These are phyloP conservation scores for Yamagishiella unicocca DNA, from an alignment of 139 green algal species.

Conservation along the genomic window DNA sequence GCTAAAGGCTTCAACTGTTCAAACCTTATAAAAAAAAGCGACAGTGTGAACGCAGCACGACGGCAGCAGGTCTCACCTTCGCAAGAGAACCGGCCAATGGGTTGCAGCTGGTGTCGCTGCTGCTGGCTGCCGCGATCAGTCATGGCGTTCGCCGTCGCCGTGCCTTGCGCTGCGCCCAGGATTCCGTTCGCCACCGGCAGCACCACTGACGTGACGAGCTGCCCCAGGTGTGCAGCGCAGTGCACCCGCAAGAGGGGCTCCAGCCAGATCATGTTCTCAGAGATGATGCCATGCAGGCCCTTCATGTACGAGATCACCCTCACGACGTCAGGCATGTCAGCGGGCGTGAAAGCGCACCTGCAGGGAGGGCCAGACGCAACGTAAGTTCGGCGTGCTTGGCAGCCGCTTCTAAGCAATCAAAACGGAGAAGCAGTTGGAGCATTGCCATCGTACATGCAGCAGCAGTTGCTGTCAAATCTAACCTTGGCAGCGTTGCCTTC, in stretches of 20 bases:
- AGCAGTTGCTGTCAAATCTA: no score
- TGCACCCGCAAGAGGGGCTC: conserved; percentile 21
- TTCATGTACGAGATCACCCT: conserved; percentile 35
- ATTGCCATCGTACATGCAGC: no score
- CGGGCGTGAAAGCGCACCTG: neutral
- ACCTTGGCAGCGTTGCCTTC: neutral
- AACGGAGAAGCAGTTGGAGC: no score
- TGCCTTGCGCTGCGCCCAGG: neutral
- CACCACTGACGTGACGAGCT: neutral
- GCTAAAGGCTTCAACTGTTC: no score
- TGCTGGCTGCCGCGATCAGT: neutral
- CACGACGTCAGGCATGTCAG: neutral
- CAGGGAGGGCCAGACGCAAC: no score
- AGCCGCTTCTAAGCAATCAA: no score
- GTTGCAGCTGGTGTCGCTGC: neutral
- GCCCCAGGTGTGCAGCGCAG: neutral
- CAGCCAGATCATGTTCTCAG: conserved; percentile 15
- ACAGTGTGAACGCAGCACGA: no score
- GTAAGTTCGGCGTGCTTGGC: no score
- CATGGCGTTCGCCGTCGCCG: neutral
- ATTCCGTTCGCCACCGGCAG: neutral
- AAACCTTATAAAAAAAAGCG: no score
- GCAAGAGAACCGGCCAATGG: no score
- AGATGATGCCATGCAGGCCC: conserved; percentile 24
- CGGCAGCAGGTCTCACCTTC: no score